phyloP scores from a whole-genome alignment of 164 flowering plant species.

The Houttuynia cordata region DNA sequence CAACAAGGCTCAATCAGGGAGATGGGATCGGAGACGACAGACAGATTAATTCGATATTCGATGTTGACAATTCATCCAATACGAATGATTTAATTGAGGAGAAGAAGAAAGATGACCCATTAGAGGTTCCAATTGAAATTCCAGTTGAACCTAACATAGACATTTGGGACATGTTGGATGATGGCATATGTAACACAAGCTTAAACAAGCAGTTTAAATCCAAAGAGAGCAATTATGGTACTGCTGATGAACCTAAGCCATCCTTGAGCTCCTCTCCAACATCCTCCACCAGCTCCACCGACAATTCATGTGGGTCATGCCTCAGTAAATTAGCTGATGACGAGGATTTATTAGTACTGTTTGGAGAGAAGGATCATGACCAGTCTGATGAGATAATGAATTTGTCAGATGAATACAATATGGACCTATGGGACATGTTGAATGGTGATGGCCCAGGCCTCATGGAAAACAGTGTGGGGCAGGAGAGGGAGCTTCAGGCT shows the following conservation, averaged over 20 bases:
- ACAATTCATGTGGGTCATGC: background rate
- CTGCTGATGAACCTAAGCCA: background rate
- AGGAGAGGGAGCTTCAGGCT: background rate
- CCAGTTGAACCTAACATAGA: background rate
- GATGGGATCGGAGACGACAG: background rate
- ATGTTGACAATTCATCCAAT: background rate
- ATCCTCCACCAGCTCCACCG: background rate
- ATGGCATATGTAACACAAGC: background rate
- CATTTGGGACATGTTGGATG: slow-evolving; percentile 6
- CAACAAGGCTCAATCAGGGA: slow-evolving; percentile 6
- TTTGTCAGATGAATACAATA: background rate
- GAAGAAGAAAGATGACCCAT: background rate
- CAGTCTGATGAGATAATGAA: background rate
- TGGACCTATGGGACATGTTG: slow-evolving; percentile 5
- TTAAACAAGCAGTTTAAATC: background rate
- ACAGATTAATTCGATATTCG: background rate
- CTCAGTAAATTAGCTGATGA: background rate
- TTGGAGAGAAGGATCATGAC: background rate
- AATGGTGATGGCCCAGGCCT: background rate
- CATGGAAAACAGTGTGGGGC: background rate
- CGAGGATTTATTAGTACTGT: background rate
- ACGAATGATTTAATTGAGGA: background rate
- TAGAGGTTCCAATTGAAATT: background rate
- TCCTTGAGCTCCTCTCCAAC: slow-evolving; percentile 3
- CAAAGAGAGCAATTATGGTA: background rate